phyloP scores from a whole-genome alignment of 495 filamentous ascomycete genomes.

The Cercophora scortea region DNA sequence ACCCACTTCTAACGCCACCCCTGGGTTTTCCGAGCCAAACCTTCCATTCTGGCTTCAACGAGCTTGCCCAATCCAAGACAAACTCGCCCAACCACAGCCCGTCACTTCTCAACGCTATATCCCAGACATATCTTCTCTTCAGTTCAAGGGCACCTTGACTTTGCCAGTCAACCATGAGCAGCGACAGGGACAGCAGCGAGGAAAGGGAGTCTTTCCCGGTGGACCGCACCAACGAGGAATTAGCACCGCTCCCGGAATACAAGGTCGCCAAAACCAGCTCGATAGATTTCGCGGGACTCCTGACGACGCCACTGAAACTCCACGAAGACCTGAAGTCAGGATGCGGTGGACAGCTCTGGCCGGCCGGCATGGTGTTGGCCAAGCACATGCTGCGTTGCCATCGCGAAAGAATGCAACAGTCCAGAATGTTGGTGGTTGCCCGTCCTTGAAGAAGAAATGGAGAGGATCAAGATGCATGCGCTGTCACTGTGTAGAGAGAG shows the following conservation, averaged over 20 bases:
- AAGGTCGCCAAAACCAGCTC: constrained; percentile 55
- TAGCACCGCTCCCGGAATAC: constrained; percentile 57
- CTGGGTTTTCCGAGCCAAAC: too few relatives aligned
- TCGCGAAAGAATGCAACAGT: constrained; percentile 46
- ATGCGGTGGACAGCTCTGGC: constrained; percentile 91
- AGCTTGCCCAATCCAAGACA: too few relatives aligned
- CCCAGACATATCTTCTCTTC: too few relatives aligned
- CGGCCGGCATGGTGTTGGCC: constrained; percentile 79
- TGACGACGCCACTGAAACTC: constrained; percentile 59
- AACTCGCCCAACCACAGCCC: too few relatives aligned
- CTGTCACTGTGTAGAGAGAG: neutral
- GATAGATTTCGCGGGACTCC: constrained; percentile 66
- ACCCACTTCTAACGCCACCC: too few relatives aligned
- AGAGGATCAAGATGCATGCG: too few relatives aligned
- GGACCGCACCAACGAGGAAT: constrained; percentile 47
- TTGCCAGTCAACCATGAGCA: neutral
- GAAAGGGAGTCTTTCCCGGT: too few relatives aligned
- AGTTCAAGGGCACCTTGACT: too few relatives aligned
- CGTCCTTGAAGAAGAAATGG: neutral
- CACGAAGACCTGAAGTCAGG: constrained; percentile 79
- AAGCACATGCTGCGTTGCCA: constrained; percentile 75
- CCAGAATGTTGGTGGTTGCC: constrained; percentile 61
- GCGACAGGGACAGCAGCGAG: neutral
- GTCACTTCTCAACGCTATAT: too few relatives aligned
- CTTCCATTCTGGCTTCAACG: too few relatives aligned